Percentiles rank a stretch among this genome's conserved stretches.
These are phyloP conservation scores for Grosmannia huntii DNA, from an alignment of 2,329 filamentous ascomycete species.

Conservation along the genomic window DNA sequence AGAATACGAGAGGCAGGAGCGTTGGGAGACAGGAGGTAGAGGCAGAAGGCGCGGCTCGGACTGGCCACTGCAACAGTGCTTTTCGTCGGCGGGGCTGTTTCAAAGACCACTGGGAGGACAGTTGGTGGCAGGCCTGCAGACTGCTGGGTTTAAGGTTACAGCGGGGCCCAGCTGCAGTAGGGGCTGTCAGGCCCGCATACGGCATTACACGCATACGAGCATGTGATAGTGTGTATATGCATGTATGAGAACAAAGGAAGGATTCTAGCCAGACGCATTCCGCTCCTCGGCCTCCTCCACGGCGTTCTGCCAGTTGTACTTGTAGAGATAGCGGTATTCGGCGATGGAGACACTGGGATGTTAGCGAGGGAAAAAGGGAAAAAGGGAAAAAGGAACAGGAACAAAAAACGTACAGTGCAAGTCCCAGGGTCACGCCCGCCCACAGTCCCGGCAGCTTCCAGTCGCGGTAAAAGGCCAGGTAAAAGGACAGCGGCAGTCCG, in stretches of 20 bases:
- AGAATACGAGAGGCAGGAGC: neutral
- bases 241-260: neutral
- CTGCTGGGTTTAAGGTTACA: neutral
- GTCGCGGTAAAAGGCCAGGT: slow-evolving; percentile 59
- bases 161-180: slow-evolving; percentile 4
- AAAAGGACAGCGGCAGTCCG: slow-evolving; percentile 73
- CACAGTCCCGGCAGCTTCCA: slow-evolving; percentile 76
- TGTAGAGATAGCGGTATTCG: slow-evolving; percentile 39
- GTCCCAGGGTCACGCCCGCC: slow-evolving; percentile 62
- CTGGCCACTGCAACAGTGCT: neutral
- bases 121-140: neutral
- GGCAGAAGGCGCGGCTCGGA: too few relatives aligned
- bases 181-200: neutral
- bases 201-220: neutral
- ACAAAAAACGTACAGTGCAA: slow-evolving; percentile 39
- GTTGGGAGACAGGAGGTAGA: neutral
- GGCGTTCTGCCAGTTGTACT: slow-evolving; percentile 41
- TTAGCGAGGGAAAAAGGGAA: slow-evolving; percentile 6
- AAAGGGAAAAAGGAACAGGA: neutral
- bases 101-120: slow-evolving; percentile 5
- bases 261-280: slow-evolving; percentile 22
- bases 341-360: slow-evolving; percentile 32
- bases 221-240: neutral
- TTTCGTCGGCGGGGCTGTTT: slow-evolving; percentile 8
- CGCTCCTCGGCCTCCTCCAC: slow-evolving; percentile 38